Evolutionary conservation across 805 yeast species (phyloP).

Genomic region (Ogataea degrootiae): DNA sequence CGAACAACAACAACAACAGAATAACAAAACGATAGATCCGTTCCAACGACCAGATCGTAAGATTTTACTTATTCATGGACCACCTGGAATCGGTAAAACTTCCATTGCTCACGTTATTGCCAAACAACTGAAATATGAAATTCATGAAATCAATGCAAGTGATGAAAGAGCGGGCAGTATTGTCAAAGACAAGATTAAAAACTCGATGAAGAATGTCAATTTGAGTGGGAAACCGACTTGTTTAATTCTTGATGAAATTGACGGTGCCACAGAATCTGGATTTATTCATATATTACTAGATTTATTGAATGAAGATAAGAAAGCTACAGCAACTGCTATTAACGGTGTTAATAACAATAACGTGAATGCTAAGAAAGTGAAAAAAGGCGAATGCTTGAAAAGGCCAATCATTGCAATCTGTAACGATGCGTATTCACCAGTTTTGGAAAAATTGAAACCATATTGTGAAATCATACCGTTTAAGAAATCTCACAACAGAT

Average conservation of each 20-base stretch:
- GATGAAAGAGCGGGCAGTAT: conserved; percentile 60
- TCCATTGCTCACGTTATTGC: conserved; percentile 83
- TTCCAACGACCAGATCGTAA: conserved; percentile 56
- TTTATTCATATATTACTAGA: conserved; percentile 56
- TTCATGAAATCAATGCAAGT: conserved; percentile 83
- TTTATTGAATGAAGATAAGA: conserved; percentile 51
- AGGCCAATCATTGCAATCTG: conserved; percentile 92
- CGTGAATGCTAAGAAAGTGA: conserved; percentile 21
- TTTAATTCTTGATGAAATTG: conserved; percentile 84
- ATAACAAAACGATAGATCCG: conserved; percentile 35
- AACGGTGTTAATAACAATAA: conserved; percentile 21
- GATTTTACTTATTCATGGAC: conserved; percentile 77
- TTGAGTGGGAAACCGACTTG: conserved; percentile 69
- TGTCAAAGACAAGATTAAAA: conserved; percentile 50
- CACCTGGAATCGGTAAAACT: conserved; percentile 93
- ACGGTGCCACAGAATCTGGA: conserved; percentile 67
- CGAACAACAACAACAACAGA: conserved; percentile 5
- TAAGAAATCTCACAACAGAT: conserved; percentile 48
- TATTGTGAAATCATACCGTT: conserved; percentile 69
- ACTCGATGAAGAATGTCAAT: conserved; percentile 44
- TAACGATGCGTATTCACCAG: conserved; percentile 75
- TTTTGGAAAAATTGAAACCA: conserved; percentile 70
- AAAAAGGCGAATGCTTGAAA: conserved; percentile 36
- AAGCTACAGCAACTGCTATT: conserved; percentile 38
- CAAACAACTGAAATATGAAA: conserved; percentile 71